Conservation (phyloP, 148 eudicot genomes). For the Cornus controversa region DNA sequence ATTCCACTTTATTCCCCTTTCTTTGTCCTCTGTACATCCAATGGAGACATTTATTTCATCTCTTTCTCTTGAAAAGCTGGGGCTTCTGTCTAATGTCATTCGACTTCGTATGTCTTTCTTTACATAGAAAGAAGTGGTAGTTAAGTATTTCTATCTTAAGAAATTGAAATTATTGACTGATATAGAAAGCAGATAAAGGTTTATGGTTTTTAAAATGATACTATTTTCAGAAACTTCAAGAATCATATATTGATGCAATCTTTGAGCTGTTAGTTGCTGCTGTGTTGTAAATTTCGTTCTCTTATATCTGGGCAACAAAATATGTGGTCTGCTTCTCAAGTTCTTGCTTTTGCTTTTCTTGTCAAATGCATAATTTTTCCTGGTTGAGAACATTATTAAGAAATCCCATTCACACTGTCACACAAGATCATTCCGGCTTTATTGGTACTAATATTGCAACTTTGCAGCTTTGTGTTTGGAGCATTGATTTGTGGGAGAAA, state of each 20-base stretch:
- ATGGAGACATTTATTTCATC: background rate
- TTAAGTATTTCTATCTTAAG: background rate
- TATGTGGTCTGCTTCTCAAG: background rate
- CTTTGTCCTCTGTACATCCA: background rate
- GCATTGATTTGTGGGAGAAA: conserved; percentile 85
- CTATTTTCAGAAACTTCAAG: background rate
- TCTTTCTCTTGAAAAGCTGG: background rate
- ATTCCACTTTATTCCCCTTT: background rate
- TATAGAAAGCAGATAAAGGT: background rate
- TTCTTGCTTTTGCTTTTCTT: background rate
- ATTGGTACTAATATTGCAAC: background rate
- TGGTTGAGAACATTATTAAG: background rate
- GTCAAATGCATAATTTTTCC: background rate
- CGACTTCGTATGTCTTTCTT: too few relatives aligned
- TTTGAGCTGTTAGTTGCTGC: background rate
- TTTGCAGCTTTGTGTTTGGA: conserved; percentile 77
- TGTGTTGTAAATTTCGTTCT: background rate
- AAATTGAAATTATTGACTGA: background rate
- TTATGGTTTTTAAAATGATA: background rate
- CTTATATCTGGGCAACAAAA: background rate
- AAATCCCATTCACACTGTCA: background rate
- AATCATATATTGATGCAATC: background rate
- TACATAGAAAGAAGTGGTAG: too few relatives aligned
- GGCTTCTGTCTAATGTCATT: background rate
- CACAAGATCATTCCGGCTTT: background rate